Percentiles rank a stretch among this genome's conserved stretches.
Evolutionary conservation across 2,329 filamentous ascomycete species (phyloP).

Genomic region (Alternaria brassicicola): DNA sequence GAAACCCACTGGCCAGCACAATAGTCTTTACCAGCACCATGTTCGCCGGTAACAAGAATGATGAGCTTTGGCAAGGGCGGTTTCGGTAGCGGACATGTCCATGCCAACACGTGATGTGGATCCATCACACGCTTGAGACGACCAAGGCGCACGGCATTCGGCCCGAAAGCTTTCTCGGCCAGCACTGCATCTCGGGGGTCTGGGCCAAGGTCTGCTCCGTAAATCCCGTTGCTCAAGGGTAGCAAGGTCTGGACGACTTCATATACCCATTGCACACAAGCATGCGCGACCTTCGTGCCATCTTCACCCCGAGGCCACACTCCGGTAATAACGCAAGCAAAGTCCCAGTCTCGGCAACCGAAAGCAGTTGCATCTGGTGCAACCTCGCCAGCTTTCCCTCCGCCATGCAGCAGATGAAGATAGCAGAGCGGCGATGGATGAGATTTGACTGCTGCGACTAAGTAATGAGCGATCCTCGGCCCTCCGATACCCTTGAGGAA

Average conservation of each 20-base stretch:
- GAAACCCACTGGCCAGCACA: constrained; percentile 62
- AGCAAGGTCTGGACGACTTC: constrained; percentile 55
- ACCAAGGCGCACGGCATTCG: constrained; percentile 58
- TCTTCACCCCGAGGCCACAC: constrained; percentile 65
- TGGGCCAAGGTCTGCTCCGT: constrained; percentile 67
- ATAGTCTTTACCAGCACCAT: constrained; percentile 65
- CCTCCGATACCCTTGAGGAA: constrained; percentile 60
- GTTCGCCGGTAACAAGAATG: constrained; percentile 61
- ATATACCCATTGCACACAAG: constrained; percentile 63
- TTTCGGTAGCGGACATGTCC: constrained; percentile 61
- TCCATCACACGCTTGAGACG: constrained; percentile 60
- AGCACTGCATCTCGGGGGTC: constrained; percentile 63
- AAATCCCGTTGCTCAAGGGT: constrained; percentile 59
- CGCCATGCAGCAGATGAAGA: constrained; percentile 67
- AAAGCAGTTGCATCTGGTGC: constrained; percentile 60
- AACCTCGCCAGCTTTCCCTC: constrained; percentile 58
- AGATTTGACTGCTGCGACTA: constrained; percentile 55
- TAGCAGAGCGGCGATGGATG: constrained; percentile 64
- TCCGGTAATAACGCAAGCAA: constrained; percentile 68
- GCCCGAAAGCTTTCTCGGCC: constrained; percentile 63
- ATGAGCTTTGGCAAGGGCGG: constrained; percentile 28
- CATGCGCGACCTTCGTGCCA: constrained; percentile 49
- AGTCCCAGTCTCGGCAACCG: constrained; percentile 68
- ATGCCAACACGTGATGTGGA: constrained; percentile 59
- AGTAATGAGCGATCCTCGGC: constrained; percentile 37